Evolutionary conservation across 352 stramenopile species (phyloP).

Genomic region (Pythium monospermum): DNA sequence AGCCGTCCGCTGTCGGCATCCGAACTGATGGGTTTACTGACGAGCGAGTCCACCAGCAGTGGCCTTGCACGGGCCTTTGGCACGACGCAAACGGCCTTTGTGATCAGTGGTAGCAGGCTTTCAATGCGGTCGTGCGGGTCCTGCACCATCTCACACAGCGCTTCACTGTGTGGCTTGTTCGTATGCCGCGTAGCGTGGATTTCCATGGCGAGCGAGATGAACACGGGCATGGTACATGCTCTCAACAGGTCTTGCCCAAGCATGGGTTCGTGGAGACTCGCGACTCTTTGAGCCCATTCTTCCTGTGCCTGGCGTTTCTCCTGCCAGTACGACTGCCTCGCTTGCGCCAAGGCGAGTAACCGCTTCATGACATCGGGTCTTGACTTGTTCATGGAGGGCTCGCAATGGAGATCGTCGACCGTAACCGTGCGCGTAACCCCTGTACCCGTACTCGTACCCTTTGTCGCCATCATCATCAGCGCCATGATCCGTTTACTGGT

Average conservation of each 20-base stretch:
- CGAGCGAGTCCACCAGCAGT: no score
- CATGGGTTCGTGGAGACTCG: constrained; percentile 31
- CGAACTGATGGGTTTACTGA: constrained; percentile 34
- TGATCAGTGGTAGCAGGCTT: constrained; percentile 38
- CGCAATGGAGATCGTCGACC: not conserved
- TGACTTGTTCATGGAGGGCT: constrained; percentile 2
- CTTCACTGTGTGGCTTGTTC: constrained; percentile 16
- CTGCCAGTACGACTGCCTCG: constrained; percentile 4
- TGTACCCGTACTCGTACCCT: no score
- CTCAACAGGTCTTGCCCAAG: constrained; percentile 41
- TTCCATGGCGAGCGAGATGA: constrained; percentile 75
- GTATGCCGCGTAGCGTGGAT: constrained; percentile 33
- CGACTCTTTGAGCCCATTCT: not conserved
- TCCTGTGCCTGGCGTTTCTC: constrained; percentile 1
- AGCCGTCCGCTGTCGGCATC: no score
- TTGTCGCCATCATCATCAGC: constrained; percentile 13
- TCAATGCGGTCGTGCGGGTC: constrained; percentile 38
- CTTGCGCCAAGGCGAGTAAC: constrained; percentile 1
- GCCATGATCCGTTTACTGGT: not conserved
- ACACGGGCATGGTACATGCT: constrained; percentile 46
- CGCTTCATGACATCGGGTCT: constrained; percentile 11
- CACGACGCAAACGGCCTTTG: constrained; percentile 70
- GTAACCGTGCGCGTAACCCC: not conserved
- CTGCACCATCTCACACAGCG: constrained; percentile 46
- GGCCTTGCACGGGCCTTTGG: constrained; percentile 51